Base-by-base conservation (phyloP, 257 asterid species). In the Jacaranda mimosifolia region DNA sequence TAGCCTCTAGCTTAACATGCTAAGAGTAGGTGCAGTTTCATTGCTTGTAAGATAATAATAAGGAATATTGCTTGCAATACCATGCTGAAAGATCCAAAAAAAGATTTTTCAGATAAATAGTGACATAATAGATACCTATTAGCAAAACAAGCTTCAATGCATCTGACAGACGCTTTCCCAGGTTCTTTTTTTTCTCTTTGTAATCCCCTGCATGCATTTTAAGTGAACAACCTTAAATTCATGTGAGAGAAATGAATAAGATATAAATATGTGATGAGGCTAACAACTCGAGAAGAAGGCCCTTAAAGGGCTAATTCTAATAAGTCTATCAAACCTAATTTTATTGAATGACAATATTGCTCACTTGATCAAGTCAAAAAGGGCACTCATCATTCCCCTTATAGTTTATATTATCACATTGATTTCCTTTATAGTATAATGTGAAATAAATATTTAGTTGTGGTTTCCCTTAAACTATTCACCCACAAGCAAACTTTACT, bases 121-220 rank as follows among this genome's bases (percentile, higher is more conserved):
- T 35, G 57, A 69, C 8, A 72, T 52, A 77, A 49, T 56, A 60
- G 51, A 64, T 84, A 94, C 98, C 98, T 83, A 94, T 88, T 56
- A 94, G 93, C 85, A 96, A 82, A 80, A 96, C 97, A 84, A 96
- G 97, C 85, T 96, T 96, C 83, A 94, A 73, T 12, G 98, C 98
- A 80, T 92, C 96, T 48, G 96, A 87, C 63, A 92, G 83, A 81
- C 90, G 77, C 84, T 87, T 86, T 58, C 83, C 96, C 12, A 92
- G 89, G 60, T 86, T 91, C 80, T 81, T 84, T 73, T 70, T 86
- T 86, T 80, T 90, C 77, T 82, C 87, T 79, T 81, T 49, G 43
- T 81, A 12, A 60, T 87, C 90, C 66, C 92, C 99, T 96, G 94
- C 83, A 56, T 46, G 58, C 53, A 80, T 46, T 56, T 69, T 19